These are phyloP conservation scores for Xylaria sp. DNA, from an alignment of 2,329 filamentous ascomycete species.

Conservation along the genomic window DNA sequence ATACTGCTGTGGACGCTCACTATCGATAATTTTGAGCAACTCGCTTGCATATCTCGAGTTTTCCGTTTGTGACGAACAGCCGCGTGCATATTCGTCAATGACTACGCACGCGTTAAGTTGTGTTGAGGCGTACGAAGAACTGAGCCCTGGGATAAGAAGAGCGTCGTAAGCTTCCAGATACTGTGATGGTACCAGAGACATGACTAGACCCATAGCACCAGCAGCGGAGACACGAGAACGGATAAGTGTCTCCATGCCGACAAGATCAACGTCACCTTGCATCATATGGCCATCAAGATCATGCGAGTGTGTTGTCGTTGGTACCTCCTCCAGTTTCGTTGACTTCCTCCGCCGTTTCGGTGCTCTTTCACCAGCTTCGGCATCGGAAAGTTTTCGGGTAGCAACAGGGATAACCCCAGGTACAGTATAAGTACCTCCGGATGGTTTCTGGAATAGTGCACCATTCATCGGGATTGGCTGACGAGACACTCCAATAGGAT, in stretches of 20 bases:
- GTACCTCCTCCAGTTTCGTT: constrained; percentile 79
- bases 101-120: constrained; percentile 86
- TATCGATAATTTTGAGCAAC: constrained; percentile 81
- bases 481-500: constrained; percentile 90
- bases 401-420: constrained; percentile 57
- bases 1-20: constrained; percentile 83
- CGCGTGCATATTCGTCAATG: constrained; percentile 86
- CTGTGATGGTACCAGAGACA: constrained; percentile 77
- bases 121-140: constrained; percentile 81
- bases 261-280: constrained; percentile 93
- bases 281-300: constrained; percentile 99
- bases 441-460: constrained; percentile 89
- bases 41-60: constrained; percentile 69
- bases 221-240: constrained; percentile 90
- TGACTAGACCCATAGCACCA: constrained; percentile 84
- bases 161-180: constrained; percentile 72
- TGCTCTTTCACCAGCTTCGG: constrained; percentile 68
- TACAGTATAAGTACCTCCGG: constrained; percentile 80
- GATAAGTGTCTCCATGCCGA: constrained; percentile 87
- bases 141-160: constrained; percentile 72
- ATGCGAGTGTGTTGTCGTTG: constrained; percentile 75
- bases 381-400: constrained; percentile 61
- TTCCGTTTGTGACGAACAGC: constrained; percentile 59
- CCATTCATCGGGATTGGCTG: constrained; percentile 94
- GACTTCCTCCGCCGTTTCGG: constrained; percentile 84